Evolutionary conservation across 441 rosid genomes (phyloP).

Genomic region (Francoa sonchifolia): DNA sequence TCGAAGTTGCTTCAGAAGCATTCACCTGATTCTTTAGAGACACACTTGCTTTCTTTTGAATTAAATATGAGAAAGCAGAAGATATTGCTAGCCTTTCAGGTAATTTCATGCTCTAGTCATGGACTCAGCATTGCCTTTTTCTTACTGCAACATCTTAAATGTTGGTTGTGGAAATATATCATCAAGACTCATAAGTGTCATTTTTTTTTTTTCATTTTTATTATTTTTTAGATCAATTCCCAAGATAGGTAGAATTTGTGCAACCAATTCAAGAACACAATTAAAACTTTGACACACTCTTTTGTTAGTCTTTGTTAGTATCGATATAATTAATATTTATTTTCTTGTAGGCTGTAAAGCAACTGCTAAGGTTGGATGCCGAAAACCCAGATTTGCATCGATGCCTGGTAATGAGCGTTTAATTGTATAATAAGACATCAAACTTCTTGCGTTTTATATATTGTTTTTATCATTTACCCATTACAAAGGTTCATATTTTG

Average conservation of each 20-base stretch:
- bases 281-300: too few relatives aligned
- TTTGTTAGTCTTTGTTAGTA: too few relatives aligned
- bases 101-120: slow-evolving; percentile 18
- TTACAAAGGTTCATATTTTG: too few relatives aligned
- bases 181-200: too few relatives aligned
- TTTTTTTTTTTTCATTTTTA: too few relatives aligned
- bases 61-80: slow-evolving; percentile 90
- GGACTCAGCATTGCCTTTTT: too few relatives aligned
- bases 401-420: slow-evolving; percentile 56
- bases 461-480: neutral
- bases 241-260: neutral
- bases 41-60: slow-evolving; percentile 94
- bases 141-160: too few relatives aligned
- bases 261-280: neutral
- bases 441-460: neutral
- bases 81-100: slow-evolving; percentile 92
- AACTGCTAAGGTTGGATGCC: slow-evolving; percentile 70
- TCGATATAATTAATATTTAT: neutral
- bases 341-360: slow-evolving; percentile 67
- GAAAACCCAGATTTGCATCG: slow-evolving; percentile 90
- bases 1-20: slow-evolving; percentile 85
- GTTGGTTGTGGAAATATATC: too few relatives aligned
- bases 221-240: neutral
- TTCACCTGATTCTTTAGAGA: slow-evolving; percentile 78
- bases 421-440: slow-evolving; percentile 2